Base-by-base conservation (phyloP, 1,284 basidiomycete species). In the Cryptococcus deneoformans region DNA sequence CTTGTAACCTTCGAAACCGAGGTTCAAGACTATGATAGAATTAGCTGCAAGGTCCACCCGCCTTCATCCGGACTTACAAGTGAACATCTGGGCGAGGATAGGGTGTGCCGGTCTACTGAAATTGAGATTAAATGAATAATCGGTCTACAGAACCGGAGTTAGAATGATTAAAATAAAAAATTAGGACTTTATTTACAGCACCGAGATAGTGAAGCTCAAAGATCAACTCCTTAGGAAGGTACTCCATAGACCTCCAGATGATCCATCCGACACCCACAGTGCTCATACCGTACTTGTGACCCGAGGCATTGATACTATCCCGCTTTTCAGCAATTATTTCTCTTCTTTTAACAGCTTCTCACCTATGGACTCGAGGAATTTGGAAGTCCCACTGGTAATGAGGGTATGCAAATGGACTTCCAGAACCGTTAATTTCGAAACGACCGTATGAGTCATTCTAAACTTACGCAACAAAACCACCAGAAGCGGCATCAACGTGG, bases 11-110 rank as follows among this genome's bases (percentile, higher is more conserved):
- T 75, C 66, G 56, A 86, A 89, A 29, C 91, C 92, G 34, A 92
- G 84, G 70, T 91, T 87, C 46, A 93, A 72, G 73, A 92, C 70
- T 72, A 57, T 56, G 2, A 39, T 29, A 42, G 47, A 39, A 8
- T 60, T 34, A 54, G 39, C 48, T 50, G 40, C 7, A 5, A 46
- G 5, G 5, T 14, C 35, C 12, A 35, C 16, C 43, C 9, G 42
- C 11, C 14, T 24, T 39, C 1, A 34, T 9, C n/a, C 9, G 14
- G 3, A 6, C 73, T 59, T 50, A 75, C 74, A 84, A 76, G 91
- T 95, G 83, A 91, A 97, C 80, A 94, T 92, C 76, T 95, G 92
- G 1, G 86, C 89, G 51, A 97, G 87, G 70, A 98, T 89, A 2
- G 9, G 93, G 90, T 44, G 90, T 85, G 29, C 70, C 1, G 75